Conservation (phyloP, 2,329 filamentous ascomycete species). For the Aureobasidium lini region DNA sequence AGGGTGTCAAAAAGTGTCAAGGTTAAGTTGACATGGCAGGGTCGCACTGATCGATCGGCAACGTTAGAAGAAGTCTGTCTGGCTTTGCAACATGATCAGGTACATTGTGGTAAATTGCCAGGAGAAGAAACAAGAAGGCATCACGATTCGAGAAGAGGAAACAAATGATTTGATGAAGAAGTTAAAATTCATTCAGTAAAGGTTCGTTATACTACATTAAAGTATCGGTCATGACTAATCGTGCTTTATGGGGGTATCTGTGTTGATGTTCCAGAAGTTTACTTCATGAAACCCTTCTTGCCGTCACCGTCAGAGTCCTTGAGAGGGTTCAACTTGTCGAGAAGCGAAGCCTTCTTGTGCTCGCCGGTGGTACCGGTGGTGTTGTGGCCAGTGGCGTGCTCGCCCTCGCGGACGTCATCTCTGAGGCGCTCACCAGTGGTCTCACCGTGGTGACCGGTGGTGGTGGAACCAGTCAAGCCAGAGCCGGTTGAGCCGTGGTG, state of each 20-base stretch:
- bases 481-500: neutral
- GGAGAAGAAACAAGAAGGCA: no score
- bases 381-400: neutral
- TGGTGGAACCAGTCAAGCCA: neutral
- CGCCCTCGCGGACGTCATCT: neutral
- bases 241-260: neutral
- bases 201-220: conserved; percentile 12
- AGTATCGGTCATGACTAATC: neutral
- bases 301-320: conserved; percentile 49
- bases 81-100: neutral
- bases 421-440: neutral
- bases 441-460: neutral
- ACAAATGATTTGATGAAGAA: neutral
- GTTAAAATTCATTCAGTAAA: conserved; percentile 2
- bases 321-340: conserved; percentile 49
- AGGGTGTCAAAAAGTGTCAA: neutral
- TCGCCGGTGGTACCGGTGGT: conserved; percentile 17
- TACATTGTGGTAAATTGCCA: neutral
- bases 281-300: conserved; percentile 48
- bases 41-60: no score
- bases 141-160: neutral
- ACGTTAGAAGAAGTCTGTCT: no score
- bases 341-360: conserved; percentile 39
- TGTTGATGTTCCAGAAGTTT: conserved; percentile 18
- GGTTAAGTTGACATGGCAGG: no score